Evolutionary conservation across 768 basidiomycete genomes (phyloP), one percentile per base, ranked within the genome.

Genomic region (Coprinellus micaceus): DNA sequence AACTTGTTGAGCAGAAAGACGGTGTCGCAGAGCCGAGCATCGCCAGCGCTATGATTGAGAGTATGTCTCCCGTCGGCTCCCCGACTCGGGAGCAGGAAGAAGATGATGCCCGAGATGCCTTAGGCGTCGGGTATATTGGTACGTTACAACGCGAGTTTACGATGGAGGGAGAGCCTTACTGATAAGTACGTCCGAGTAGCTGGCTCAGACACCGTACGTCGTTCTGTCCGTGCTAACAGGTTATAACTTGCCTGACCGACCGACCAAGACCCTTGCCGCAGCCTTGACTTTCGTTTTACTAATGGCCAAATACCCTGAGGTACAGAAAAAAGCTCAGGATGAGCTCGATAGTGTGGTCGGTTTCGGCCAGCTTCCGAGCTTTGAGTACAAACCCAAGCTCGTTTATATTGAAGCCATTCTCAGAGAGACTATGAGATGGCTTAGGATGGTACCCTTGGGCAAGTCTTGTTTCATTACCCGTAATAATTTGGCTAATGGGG

Each of bases 301-400:
- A 3, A 54, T 66, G 52, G 52, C 49, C 2, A 33, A 58, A 9
- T 30, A 64, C 26, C 64, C 64, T 6, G 53, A 60, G 21, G 52
- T 52, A 3, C 61, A 64, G 44, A 36, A 25, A 24, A 59, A 59
- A 48, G 57, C 57, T 2, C 61, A 59, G 46, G 61, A 3, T 4
- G 58, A 61, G 40, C 55, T 66, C 4, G 65, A 66, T 43, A n/a
- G 39, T 15, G 61, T 64, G 19, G 37, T 61, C 29, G 63, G 61
- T 5, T 47, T 53, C 19, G 55, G 46, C n/a, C 41, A 58, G 24
- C 55, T 64, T 6, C 65, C 65, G 1, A 57, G 56, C 22, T 60
- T 52, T 43, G 22, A 21, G 13, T 61, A 66, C 41, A 46, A 36
- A 11, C 22, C 54, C 3, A 54, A 58, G n/a, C 51, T 64, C 21